Base-by-base conservation (phyloP, 2,329 filamentous ascomycete species). In the Thielaviopsis musarum region DNA sequence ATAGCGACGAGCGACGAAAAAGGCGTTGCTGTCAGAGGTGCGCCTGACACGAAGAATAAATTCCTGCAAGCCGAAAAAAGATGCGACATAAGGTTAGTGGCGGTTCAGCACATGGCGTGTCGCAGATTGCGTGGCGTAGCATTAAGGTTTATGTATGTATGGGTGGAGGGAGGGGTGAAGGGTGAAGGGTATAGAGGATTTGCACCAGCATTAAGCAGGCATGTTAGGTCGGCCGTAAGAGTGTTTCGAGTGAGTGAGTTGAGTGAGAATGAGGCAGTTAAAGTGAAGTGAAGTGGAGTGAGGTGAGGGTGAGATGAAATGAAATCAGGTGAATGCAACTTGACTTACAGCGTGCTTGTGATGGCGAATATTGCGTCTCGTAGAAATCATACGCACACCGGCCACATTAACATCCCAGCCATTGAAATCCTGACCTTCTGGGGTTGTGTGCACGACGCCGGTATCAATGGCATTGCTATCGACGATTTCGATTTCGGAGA, bases 361-460 rank as follows among this genome's bases (percentile, higher is more conserved):
- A 67, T 93, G 84, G 61, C 91, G 79, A 28, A 97, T 83, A 62
- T 89, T 95, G 67, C 90, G 83, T 76, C 91, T 95, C 57, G 90
- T 77, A 7, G 83, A 84, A 1, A 82, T 86, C 26, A 88, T 83
- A 63, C 91, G 81, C 56, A 97, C 93, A 49, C 85, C 90, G 12
- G 91, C 88, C 56, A 98, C 85, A 69, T 98, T 98, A 65, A 96
- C 83, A 69, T 97, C 93, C 93, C 93, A 97, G 30, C 90, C 89
- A 69, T 98, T 91, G 67, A 96, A 87, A 63, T 84, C 86, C 70
- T 96, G 86, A 4, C 93, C 93, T 69, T 96, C 88, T 0, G 93
- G 93, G 63, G 91, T 76, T 52, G 91, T 94, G 61, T 90, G 82
- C 61, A 95, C 78, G 57, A 98, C 77, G 0, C 93, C 91, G 22